phyloP scores from a whole-genome alignment of 164 flowering plant species.

The Nymphaea colorata region DNA sequence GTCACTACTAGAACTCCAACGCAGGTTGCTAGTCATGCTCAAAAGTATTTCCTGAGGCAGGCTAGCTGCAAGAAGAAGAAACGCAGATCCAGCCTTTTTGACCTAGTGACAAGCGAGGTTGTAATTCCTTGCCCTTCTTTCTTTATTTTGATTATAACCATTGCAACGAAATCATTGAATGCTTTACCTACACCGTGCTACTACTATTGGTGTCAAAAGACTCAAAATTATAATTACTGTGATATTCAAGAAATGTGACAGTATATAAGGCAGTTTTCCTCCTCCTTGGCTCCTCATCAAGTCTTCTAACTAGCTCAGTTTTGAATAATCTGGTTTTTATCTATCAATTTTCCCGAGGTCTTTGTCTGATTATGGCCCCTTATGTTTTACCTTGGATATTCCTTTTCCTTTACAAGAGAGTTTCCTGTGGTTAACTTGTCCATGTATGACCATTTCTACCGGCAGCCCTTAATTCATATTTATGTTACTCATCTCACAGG shows the following conservation, averaged over 20 bases:
- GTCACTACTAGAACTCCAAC: constrained; percentile 31
- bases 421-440: neutral
- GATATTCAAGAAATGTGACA: too few species aligned
- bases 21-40: constrained; percentile 34
- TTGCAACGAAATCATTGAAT: neutral
- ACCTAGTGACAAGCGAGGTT: constrained; percentile 9
- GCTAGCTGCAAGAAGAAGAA: constrained; percentile 15
- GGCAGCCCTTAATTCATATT: neutral
- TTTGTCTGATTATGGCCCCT: neutral
- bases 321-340: too few species aligned
- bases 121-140: constrained; percentile 8
- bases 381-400: neutral
- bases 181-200: neutral
- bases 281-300: too few species aligned
- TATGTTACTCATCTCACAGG: constrained; percentile 5
- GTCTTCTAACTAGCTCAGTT: too few species aligned
- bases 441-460: neutral
- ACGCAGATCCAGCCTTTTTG: constrained; percentile 32
- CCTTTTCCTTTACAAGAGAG: neutral
- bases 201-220: neutral
- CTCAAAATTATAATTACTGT: neutral
- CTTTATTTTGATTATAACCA: neutral
- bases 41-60: constrained; percentile 27
- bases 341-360: neutral
- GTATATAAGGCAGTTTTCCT: too few species aligned